Percentiles rank a stretch among this genome's conserved stretches.
phyloP scores from a whole-genome alignment of 106 monocot genomes.

The Iris macrosiphon region DNA sequence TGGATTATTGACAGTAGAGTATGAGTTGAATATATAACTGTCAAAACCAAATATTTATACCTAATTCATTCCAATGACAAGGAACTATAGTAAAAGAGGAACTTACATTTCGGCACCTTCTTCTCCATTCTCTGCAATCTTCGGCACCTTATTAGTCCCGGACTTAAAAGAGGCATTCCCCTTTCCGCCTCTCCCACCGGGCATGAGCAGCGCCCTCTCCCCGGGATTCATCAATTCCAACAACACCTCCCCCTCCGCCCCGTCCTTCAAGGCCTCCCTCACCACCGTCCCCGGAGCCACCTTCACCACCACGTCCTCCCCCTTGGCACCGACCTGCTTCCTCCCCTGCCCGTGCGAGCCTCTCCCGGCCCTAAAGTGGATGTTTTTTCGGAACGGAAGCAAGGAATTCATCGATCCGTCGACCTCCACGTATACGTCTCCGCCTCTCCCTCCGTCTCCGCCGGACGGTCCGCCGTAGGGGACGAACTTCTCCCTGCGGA shows the following conservation, averaged over 20 bases:
- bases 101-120: slow-evolving; percentile 88
- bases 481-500: slow-evolving; percentile 88
- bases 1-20: too few species aligned
- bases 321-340: slow-evolving; percentile 71
- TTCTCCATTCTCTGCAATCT: slow-evolving; percentile 94
- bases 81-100: too few species aligned
- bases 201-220: slow-evolving; percentile 70
- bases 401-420: slow-evolving; percentile 90
- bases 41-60: too few species aligned
- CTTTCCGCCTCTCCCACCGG: slow-evolving; percentile 86
- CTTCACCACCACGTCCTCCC: slow-evolving; percentile 91
- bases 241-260: slow-evolving; percentile 46
- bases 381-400: slow-evolving; percentile 70
- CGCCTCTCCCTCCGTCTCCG: slow-evolving; percentile 87
- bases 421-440: slow-evolving; percentile 81
- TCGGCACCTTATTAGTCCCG: slow-evolving; percentile 75
- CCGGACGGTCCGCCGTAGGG: slow-evolving; percentile 90
- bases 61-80: too few species aligned
- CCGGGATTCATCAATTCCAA: slow-evolving; percentile 73
- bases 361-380: slow-evolving; percentile 87
- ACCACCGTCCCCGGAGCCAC: slow-evolving; percentile 90
- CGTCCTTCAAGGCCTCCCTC: slow-evolving; percentile 50
- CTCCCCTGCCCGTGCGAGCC: slow-evolving; percentile 76
- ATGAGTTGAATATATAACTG: too few species aligned
- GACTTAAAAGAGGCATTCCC: slow-evolving; percentile 93